These are phyloP conservation scores for Papiliotrema nemorosa DNA, from an alignment of 1,284 basidiomycete genomes.

Conservation along the genomic window DNA sequence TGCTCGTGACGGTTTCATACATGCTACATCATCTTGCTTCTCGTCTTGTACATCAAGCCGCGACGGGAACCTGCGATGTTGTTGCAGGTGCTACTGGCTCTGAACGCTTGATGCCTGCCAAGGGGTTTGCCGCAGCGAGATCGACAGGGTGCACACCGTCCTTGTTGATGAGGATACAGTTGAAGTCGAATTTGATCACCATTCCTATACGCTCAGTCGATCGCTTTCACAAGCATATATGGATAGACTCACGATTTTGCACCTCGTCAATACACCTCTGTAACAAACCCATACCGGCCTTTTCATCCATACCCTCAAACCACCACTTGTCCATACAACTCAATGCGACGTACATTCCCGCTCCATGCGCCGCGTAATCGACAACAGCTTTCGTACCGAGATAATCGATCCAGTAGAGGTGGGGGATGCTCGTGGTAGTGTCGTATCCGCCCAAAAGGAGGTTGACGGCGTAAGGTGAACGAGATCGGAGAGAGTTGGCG, in stretches of 20 bases:
- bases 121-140: constrained; percentile 34
- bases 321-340: constrained; percentile 83
- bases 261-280: constrained; percentile 86
- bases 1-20: too few relatives aligned
- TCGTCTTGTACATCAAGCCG: too few relatives aligned
- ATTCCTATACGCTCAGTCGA: constrained; percentile 49
- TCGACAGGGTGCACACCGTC: constrained; percentile 78
- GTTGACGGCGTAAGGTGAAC: constrained; percentile 87
- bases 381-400: constrained; percentile 84
- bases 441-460: constrained; percentile 92
- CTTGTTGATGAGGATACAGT: constrained; percentile 86
- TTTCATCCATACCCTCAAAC: constrained; percentile 49
- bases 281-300: constrained; percentile 79
- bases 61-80: too few relatives aligned
- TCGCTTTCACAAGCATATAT: background rate
- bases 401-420: constrained; percentile 95
- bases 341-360: constrained; percentile 88
- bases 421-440: constrained; percentile 57
- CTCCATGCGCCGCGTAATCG: constrained; percentile 93
- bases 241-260: constrained; percentile 60
- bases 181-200: constrained; percentile 78
- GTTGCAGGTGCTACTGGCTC: too few relatives aligned
- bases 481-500: constrained; percentile 82
- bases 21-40: too few relatives aligned
- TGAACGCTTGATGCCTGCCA: constrained; percentile 27